Evolutionary conservation across 108 stramenopile species (phyloP).

Genomic region (Cyclotella atomus): DNA sequence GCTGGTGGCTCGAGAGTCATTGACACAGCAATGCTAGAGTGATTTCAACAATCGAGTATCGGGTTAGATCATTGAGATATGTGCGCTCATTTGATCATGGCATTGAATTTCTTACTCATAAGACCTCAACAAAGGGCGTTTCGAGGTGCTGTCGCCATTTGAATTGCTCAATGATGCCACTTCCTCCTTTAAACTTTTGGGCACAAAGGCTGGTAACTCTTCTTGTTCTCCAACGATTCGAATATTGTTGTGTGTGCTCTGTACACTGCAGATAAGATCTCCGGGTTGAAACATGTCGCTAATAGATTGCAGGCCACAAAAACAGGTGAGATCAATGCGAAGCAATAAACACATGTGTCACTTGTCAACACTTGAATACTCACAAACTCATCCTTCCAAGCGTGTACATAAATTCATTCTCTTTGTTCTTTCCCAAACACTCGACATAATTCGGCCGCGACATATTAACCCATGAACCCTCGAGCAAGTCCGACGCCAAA

Average conservation of each 20-base stretch:
- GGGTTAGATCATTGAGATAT: not conserved
- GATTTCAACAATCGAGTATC: not conserved
- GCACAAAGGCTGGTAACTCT: conserved; percentile 50
- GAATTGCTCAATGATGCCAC: conserved; percentile 51
- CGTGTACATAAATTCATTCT: conserved; percentile 78
- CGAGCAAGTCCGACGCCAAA: conserved; percentile 36
- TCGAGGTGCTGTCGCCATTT: conserved; percentile 33
- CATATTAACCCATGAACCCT: conserved; percentile 83
- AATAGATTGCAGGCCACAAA: not conserved
- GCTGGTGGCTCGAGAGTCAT: conserved; percentile 70
- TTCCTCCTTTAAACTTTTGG: conserved; percentile 71
- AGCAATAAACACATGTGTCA: conserved; percentile 6
- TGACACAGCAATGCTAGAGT: conserved; percentile 62
- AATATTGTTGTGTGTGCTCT: conserved; percentile 72
- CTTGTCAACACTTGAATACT: not conserved
- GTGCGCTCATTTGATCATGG: not conserved
- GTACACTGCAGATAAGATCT: conserved; percentile 70
- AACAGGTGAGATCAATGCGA: not conserved
- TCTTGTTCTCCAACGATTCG: conserved; percentile 51
- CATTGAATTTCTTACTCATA: conserved; percentile 57
- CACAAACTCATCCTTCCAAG: conserved; percentile 78
- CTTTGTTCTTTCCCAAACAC: conserved; percentile 70
- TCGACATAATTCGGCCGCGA: conserved; percentile 80
- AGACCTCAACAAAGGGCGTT: conserved; percentile 50
- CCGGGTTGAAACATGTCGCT: conserved; percentile 81